Percentiles rank a stretch among this genome's conserved stretches.
These are phyloP conservation scores for Xylaria sp. DNA, from an alignment of 2,329 filamentous ascomycete species.

Conservation along the genomic window DNA sequence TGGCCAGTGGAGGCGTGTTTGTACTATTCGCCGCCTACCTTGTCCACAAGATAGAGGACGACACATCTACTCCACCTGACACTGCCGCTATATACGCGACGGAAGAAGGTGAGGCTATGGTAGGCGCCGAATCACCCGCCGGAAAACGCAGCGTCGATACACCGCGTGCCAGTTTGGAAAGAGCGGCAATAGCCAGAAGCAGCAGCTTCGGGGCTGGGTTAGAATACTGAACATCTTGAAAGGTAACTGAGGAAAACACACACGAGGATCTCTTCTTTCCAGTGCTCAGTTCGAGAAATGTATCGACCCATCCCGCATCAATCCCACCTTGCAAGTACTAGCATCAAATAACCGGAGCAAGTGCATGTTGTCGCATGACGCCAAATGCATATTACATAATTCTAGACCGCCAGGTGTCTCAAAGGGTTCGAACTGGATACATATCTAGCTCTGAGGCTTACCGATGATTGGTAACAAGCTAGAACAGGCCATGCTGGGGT, in stretches of 20 bases:
- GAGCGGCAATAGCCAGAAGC: constrained; percentile 60
- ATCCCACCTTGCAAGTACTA: neutral
- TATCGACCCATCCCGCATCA: constrained; percentile 1
- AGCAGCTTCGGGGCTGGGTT: constrained; percentile 61
- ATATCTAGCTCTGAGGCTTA: neutral
- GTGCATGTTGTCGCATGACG: constrained; percentile 5
- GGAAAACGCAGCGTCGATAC: constrained; percentile 57
- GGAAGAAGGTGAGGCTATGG: constrained; percentile 54
- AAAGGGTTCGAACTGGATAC: neutral
- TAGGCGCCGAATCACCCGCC: constrained; percentile 47
- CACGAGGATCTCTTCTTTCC: constrained; percentile 7
- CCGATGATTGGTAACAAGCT: neutral
- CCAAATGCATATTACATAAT: neutral
- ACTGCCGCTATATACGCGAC: constrained; percentile 51
- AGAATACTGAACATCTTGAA: constrained; percentile 54
- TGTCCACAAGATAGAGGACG: constrained; percentile 74
- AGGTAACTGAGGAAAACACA: neutral
- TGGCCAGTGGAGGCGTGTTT: constrained; percentile 84
- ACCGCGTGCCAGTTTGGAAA: constrained; percentile 57
- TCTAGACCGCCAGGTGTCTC: neutral
- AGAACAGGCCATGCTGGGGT: neutral
- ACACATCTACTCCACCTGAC: constrained; percentile 55
- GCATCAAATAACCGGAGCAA: constrained; percentile 13
- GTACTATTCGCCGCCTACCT: constrained; percentile 81
- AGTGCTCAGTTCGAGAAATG: neutral